Base-by-base conservation (phyloP, 305 asterid species). In the Fraxinus velutina region DNA sequence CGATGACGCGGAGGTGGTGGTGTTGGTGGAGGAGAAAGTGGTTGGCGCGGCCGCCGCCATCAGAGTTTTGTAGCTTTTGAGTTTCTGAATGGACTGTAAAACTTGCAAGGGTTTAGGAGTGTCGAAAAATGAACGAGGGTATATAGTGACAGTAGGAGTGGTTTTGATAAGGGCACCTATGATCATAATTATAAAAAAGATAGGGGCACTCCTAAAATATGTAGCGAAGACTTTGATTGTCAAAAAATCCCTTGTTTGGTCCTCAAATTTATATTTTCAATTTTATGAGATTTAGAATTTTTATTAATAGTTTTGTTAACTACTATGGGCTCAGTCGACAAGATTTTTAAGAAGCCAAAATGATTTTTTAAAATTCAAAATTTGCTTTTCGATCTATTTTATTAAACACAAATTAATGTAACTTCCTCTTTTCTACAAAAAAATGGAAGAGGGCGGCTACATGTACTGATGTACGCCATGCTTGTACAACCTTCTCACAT, bases 11-110 rank as follows among this genome's bases (percentile, higher is more conserved):
- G 79, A 0, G 34, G 90, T 1, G 81, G 87, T 9, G 80, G 93
- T 1, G 82, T 87, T 9, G 81, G 93, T 19, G 60, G 89, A 68
- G 81, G 90, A 80, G 78, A 84, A 81, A 1, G 86, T 71, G 79
- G 94, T 81, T 1, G 89, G 80, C 42, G 92, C 81, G 36, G 95
- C 87, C 82, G 98, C 95, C 87, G 92, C 90, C 98, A 90, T 90
- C 55, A 50, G 29, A 13, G 84, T 15, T 4, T 0, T 73, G 80
- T 62, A 75, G 73, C 77, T 78, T 60, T 62, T 4, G 80, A 12
- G 86, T 37, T n/a, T 32, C 7, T 21, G 19, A 29, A 80, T 24
- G 5, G 15, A 15, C 39, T 0, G n/a, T 22, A 0, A 17, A 13
- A 0, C 15, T 17, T 27, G 9, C 0, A 13, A 13, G 74, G 74